Percentiles rank a stretch among this genome's conserved stretches.
Conservation (phyloP, 768 basidiomycete species). For the Pleurotus sapidus region DNA sequence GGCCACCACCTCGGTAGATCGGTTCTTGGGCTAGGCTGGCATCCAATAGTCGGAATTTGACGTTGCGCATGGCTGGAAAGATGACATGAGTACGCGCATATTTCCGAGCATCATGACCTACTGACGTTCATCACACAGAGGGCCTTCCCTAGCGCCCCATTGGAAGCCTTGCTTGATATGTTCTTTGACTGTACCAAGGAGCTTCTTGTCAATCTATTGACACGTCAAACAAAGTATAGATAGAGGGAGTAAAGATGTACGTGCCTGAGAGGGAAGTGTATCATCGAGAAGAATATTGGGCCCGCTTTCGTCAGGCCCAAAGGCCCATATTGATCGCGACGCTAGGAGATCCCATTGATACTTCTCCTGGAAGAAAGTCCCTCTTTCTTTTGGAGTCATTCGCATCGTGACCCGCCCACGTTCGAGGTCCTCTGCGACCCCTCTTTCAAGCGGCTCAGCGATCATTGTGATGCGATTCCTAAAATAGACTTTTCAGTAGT, state of each 20-base stretch:
- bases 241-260: slow-evolving; percentile 12
- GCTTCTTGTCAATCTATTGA: slow-evolving; percentile 84
- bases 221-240: slow-evolving; percentile 2
- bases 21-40: slow-evolving; percentile 91
- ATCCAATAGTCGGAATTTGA: slow-evolving; percentile 95
- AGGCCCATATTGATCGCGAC: slow-evolving; percentile 98
- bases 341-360: slow-evolving; percentile 99
- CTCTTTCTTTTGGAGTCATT: slow-evolving; percentile 93
- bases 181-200: slow-evolving; percentile 86
- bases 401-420: slow-evolving; percentile 90
- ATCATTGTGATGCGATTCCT: slow-evolving; percentile 99
- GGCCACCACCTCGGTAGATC: slow-evolving; percentile 97
- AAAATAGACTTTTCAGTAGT: slow-evolving; percentile 15
- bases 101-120: slow-evolving; percentile 16
- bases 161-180: slow-evolving; percentile 99
- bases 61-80: slow-evolving; percentile 88
- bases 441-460: slow-evolving; percentile 93
- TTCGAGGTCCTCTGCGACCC: slow-evolving; percentile 96
- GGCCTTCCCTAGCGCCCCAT: slow-evolving; percentile 98
- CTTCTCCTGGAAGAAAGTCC: slow-evolving; percentile 93
- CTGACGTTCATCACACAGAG: slow-evolving; percentile 97
- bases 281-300: slow-evolving; percentile 94
- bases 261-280: slow-evolving; percentile 89
- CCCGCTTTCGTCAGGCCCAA: slow-evolving; percentile 95
- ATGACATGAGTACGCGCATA: not conserved